Conservation (phyloP, 2,329 filamentous ascomycete species). For the Malbranchea cinnamomea region DNA sequence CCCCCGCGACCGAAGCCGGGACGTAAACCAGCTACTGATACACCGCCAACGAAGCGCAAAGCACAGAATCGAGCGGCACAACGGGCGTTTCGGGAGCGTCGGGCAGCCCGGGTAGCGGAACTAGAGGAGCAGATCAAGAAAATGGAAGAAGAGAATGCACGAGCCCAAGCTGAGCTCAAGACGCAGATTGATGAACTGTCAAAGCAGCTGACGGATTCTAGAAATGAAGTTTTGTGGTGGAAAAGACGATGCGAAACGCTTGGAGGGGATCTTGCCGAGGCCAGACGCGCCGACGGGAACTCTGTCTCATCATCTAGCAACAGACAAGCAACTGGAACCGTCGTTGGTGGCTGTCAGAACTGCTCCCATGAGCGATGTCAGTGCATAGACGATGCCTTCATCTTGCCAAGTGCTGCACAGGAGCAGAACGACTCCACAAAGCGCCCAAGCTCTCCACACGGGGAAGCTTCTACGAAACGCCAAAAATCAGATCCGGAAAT, state of each 20-base stretch:
- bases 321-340: slow-evolving; percentile 20
- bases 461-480: slow-evolving; percentile 33
- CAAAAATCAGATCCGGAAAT: slow-evolving; percentile 35
- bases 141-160: slow-evolving; percentile 33
- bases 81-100: slow-evolving; percentile 82
- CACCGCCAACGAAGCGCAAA: slow-evolving; percentile 73
- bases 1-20: slow-evolving; percentile 85
- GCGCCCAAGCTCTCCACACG: slow-evolving; percentile 20
- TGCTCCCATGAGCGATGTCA: slow-evolving; percentile 51
- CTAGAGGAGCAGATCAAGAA: slow-evolving; percentile 37
- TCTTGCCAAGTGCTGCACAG: slow-evolving; percentile 26
- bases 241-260: slow-evolving; percentile 43
- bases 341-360: slow-evolving; percentile 46
- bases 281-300: slow-evolving; percentile 28
- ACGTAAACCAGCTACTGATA: slow-evolving; percentile 87
- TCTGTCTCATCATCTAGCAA: no score
- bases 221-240: slow-evolving; percentile 34
- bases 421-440: slow-evolving; percentile 22
- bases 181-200: slow-evolving; percentile 44
- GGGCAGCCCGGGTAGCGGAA: slow-evolving; percentile 73
- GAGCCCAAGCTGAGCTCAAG: slow-evolving; percentile 34
- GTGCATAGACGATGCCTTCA: slow-evolving; percentile 41
- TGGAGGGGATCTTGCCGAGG: slow-evolving; percentile 43
- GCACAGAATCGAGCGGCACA: slow-evolving; percentile 90
- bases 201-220: slow-evolving; percentile 51